A percentile compares a stretch with the other conserved stretches of the same genome.
Conservation (phyloP, 2,329 filamentous ascomycete genomes). For the Colletotrichum viniferum region DNA sequence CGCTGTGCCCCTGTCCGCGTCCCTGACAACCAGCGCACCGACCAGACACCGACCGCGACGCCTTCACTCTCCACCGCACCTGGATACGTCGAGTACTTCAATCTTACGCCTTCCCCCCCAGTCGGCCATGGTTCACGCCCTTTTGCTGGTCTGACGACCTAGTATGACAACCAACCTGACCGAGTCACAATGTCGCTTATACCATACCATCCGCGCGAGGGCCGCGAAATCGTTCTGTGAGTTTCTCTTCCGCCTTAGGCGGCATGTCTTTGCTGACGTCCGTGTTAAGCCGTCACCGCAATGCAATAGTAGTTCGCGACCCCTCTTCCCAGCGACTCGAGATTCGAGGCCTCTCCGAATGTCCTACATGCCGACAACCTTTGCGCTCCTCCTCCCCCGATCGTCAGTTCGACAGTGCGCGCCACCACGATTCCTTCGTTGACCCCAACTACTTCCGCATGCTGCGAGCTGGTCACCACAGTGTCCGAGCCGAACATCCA, state of each 20-base stretch:
- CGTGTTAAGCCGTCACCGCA: conserved; percentile 77
- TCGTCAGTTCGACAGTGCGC: conserved; percentile 50
- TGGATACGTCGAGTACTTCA: not conserved
- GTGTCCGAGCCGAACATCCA: conserved; percentile 47
- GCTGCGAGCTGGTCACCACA: conserved; percentile 66
- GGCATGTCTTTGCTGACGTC: not conserved
- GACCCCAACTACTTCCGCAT: conserved; percentile 95
- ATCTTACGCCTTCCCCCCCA: not conserved
- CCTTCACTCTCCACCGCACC: not conserved
- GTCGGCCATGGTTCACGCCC: not conserved
- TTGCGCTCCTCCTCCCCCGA: conserved; percentile 57
- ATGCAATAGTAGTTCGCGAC: conserved; percentile 92
- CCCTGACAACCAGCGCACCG: not conserved
- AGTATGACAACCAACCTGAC: not conserved
- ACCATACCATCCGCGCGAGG: conserved; percentile 75
- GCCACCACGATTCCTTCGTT: conserved; percentile 71
- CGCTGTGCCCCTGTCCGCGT: not conserved
- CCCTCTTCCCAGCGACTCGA: conserved; percentile 83
- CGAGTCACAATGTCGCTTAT: conserved; percentile 66
- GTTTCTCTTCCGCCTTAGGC: conserved; percentile 37
- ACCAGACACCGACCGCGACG: not conserved
- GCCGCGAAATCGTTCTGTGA: conserved; percentile 81
- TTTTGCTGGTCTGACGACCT: conserved; percentile 8
- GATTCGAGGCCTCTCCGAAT: conserved; percentile 77
- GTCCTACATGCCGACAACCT: conserved; percentile 89